Conservation (phyloP, 2,329 filamentous ascomycete species). For the Phoma sp. region DNA sequence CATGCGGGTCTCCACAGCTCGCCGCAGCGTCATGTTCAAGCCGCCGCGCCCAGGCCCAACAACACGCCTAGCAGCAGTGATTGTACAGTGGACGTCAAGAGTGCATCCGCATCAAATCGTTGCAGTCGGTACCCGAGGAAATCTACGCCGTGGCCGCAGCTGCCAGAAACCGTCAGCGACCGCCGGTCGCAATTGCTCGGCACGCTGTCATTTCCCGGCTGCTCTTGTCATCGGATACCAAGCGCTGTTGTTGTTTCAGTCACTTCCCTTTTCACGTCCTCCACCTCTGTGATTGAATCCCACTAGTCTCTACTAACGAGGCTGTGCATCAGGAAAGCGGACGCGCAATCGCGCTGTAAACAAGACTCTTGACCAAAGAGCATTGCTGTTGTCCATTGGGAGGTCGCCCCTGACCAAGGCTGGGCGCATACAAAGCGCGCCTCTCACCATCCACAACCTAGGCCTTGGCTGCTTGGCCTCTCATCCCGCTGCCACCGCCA, state of each 20-base stretch:
- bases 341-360: slow-evolving; percentile 31
- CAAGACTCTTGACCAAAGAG: slow-evolving; percentile 21
- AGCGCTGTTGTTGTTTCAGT: slow-evolving; percentile 15
- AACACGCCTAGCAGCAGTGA: slow-evolving; percentile 2
- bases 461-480: slow-evolving; percentile 38
- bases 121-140: slow-evolving; percentile 5
- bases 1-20: slow-evolving; percentile 4
- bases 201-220: slow-evolving; percentile 16
- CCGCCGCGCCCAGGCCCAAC: slow-evolving; percentile 5
- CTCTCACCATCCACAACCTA: slow-evolving; percentile 32
- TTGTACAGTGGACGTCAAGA: slow-evolving; percentile 2
- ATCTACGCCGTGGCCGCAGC: slow-evolving; percentile 1
- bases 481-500: slow-evolving; percentile 37
- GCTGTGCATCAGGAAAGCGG: slow-evolving; percentile 32
- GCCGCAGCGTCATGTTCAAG: slow-evolving; percentile 8
- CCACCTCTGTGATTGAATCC: slow-evolving; percentile 1
- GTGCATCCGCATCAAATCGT: slow-evolving; percentile 1
- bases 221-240: slow-evolving; percentile 14
- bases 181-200: slow-evolving; percentile 13
- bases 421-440: slow-evolving; percentile 32
- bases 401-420: slow-evolving; percentile 43
- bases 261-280: neutral
- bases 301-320: slow-evolving; percentile 22
- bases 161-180: slow-evolving; percentile 1
- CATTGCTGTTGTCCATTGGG: slow-evolving; percentile 24